phyloP scores from a whole-genome alignment of 2,329 filamentous ascomycete genomes.

The Periconia digitata region DNA sequence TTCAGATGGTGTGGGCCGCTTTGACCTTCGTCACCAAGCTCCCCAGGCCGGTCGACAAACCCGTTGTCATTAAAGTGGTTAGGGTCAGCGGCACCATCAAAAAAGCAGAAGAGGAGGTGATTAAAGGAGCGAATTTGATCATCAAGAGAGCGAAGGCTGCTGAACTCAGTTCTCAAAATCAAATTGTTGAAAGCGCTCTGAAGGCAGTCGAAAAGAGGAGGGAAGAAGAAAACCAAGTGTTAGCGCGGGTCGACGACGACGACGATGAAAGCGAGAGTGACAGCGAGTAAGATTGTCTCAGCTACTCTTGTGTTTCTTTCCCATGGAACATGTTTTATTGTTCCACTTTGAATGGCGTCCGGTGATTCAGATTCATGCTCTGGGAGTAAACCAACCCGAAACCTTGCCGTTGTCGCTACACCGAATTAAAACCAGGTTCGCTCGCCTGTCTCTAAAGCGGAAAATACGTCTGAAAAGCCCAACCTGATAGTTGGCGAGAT shows the following conservation, averaged over 20 bases:
- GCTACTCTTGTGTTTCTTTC: neutral
- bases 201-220: slow-evolving; percentile 25
- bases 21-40: slow-evolving; percentile 77
- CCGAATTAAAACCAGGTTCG: neutral
- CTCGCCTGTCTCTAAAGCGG: too few relatives aligned
- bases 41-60: slow-evolving; percentile 59
- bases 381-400: too few relatives aligned
- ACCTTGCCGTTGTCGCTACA: too few relatives aligned
- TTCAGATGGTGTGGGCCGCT: slow-evolving; percentile 86
- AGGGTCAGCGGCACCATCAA: slow-evolving; percentile 90
- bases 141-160: slow-evolving; percentile 66
- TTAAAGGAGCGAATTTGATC: slow-evolving; percentile 72
- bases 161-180: slow-evolving; percentile 13
- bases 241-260: slow-evolving; percentile 16
- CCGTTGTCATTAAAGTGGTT: slow-evolving; percentile 81
- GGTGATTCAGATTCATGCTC: too few relatives aligned
- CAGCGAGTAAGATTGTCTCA: slow-evolving; percentile 4
- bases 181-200: slow-evolving; percentile 23
- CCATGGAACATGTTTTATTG: neutral
- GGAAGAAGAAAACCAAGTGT: slow-evolving; percentile 17
- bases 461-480: too few relatives aligned
- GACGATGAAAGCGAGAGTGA: slow-evolving; percentile 13
- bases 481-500: too few relatives aligned
- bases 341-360: too few relatives aligned
- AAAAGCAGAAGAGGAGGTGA: slow-evolving; percentile 87